Percentiles rank a stretch among this genome's conserved stretches.
phyloP scores from a whole-genome alignment of 1,284 basidiomycete genomes.

The Fomitopsis schrenkii region DNA sequence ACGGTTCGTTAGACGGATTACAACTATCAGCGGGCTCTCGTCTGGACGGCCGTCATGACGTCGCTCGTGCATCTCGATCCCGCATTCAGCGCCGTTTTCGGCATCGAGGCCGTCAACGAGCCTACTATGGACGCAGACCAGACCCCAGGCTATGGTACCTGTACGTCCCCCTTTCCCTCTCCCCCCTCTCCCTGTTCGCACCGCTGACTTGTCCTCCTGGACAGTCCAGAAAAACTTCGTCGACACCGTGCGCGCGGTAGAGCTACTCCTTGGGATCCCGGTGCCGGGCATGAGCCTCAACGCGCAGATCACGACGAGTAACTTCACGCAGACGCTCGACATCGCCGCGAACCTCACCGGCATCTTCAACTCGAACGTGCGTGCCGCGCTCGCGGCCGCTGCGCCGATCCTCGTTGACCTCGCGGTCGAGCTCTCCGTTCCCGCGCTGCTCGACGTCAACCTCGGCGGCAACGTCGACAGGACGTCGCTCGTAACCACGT shows the following conservation, averaged over 20 bases:
- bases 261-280: constrained; percentile 54
- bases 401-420: constrained; percentile 48
- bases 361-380: constrained; percentile 42
- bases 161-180: constrained; percentile 31
- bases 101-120: constrained; percentile 75
- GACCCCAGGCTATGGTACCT: constrained; percentile 67
- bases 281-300: constrained; percentile 20
- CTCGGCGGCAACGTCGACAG: constrained; percentile 8
- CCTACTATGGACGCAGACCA: constrained; percentile 61
- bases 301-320: constrained; percentile 23
- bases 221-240: constrained; percentile 73
- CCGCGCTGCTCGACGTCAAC: constrained; percentile 25
- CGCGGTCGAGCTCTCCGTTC: constrained; percentile 29
- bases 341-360: constrained; percentile 19
- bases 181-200: background rate
- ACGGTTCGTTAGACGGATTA: constrained; percentile 43
- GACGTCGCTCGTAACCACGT: constrained; percentile 50
- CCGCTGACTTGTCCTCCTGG: background rate
- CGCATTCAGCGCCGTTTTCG: constrained; percentile 59
- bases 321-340: constrained; percentile 41
- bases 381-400: constrained; percentile 40
- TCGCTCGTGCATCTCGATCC: constrained; percentile 65
- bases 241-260: constrained; percentile 58
- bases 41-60: constrained; percentile 79
- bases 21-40: constrained; percentile 71